phyloP scores from a whole-genome alignment of 495 filamentous ascomycete genomes.

The Aspergillus sclerotioniger region DNA sequence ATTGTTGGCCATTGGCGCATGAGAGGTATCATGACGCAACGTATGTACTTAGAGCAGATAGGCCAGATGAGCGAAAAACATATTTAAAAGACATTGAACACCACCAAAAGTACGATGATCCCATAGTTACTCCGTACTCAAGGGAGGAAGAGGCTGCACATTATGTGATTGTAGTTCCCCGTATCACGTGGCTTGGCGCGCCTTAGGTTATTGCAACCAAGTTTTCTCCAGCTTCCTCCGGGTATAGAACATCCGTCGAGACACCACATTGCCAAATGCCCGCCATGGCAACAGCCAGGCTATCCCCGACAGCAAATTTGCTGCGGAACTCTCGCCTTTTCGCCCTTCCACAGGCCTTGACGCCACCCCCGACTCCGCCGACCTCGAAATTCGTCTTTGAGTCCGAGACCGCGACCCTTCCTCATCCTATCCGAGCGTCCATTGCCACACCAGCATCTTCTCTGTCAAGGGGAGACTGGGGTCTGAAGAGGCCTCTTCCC shows the following conservation, averaged over 20 bases:
- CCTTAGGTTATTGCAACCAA: slow-evolving; percentile 22
- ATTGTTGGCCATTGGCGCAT: slow-evolving; percentile 46
- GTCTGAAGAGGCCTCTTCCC: slow-evolving; percentile 83
- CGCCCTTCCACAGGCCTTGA: slow-evolving; percentile 57
- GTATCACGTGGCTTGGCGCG: slow-evolving; percentile 18
- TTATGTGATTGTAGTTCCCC: slow-evolving; percentile 10
- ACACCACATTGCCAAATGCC: slow-evolving; percentile 24
- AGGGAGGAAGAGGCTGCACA: slow-evolving; percentile 6
- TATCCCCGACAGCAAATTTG: slow-evolving; percentile 62
- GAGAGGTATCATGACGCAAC: neutral
- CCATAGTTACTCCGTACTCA: slow-evolving; percentile 6
- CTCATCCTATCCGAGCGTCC: slow-evolving; percentile 78
- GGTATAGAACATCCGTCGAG: slow-evolving; percentile 13
- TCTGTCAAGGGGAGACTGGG: slow-evolving; percentile 85
- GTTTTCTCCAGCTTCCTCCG: slow-evolving; percentile 36
- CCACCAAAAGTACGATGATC: slow-evolving; percentile 3
- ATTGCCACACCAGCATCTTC: slow-evolving; percentile 78
- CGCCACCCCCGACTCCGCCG: slow-evolving; percentile 40
- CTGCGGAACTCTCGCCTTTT: slow-evolving; percentile 65
- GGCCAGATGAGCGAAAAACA: neutral
- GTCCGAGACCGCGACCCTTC: slow-evolving; percentile 68
- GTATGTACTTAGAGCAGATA: neutral
- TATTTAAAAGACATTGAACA: neutral
- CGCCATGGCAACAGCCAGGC: slow-evolving; percentile 48
- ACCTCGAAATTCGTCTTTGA: slow-evolving; percentile 41